phyloP scores from a whole-genome alignment of 2,329 filamentous ascomycete species.

The Fusarium mexicanum region DNA sequence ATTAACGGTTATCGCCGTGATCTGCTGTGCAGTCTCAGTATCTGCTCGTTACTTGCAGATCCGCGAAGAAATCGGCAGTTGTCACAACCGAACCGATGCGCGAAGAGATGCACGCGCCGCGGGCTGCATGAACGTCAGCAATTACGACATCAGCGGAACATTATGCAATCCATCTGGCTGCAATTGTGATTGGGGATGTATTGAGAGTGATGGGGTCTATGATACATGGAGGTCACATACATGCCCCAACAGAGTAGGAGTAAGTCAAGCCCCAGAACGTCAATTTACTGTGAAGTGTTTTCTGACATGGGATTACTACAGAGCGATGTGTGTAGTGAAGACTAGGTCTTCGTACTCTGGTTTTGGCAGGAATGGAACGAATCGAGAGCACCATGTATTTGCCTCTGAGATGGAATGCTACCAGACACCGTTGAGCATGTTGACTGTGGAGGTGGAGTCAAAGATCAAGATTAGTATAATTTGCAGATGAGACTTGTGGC shows the following conservation, averaged over 20 bases:
- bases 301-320: rapidly evolving
- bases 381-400: not conserved
- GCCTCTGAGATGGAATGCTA: not conserved
- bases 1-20: rapidly evolving
- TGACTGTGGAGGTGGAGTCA: not conserved
- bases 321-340: not conserved
- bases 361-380: rapidly evolving
- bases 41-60: not conserved
- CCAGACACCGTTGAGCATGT: not conserved
- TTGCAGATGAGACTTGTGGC: not conserved
- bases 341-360: rapidly evolving
- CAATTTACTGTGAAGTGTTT: rapidly evolving
- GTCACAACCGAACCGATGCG: not conserved
- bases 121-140: not conserved
- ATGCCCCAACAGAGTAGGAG: not conserved
- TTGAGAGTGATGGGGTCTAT: not conserved
- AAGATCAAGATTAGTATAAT: not conserved
- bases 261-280: not conserved
- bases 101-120: not conserved
- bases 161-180: not conserved
- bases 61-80: not conserved
- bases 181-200: not conserved
- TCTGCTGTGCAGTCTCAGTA: rapidly evolving
- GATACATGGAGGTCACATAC: not conserved
- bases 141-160: not conserved